Percentiles rank a stretch among this genome's conserved stretches.
These are phyloP conservation scores for Phaseolus coccineus DNA, from an alignment of 331 rosid species.

Conservation along the genomic window DNA sequence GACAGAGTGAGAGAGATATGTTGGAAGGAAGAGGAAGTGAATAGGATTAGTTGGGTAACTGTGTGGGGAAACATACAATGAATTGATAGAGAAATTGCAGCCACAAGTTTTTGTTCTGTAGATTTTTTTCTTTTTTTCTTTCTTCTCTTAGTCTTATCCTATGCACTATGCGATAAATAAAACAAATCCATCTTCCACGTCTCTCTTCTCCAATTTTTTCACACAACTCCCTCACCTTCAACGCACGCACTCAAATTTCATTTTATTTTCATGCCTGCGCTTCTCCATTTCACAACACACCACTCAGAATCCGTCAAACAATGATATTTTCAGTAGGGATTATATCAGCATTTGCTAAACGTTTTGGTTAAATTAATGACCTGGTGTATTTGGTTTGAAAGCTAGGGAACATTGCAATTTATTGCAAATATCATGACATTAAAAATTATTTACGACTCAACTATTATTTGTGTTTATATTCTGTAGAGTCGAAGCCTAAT, in stretches of 20 bases:
- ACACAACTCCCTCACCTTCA: not conserved
- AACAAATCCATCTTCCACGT: conserved; percentile 50
- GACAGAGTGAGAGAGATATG: not conserved
- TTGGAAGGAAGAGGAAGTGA: conserved; percentile 33
- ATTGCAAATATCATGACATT: conserved; percentile 13
- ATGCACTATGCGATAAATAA: conserved; percentile 47
- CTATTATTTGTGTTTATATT: no score
- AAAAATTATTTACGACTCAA: not conserved
- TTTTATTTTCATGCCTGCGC: not conserved
- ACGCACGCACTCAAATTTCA: not conserved
- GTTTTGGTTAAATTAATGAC: not conserved
- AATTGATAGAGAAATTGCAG: conserved; percentile 62
- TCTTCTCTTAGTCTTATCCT: conserved; percentile 41
- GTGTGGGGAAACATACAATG: conserved; percentile 50
- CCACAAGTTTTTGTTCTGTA: conserved; percentile 61
- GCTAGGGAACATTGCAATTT: not conserved
- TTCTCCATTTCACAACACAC: conserved; percentile 7
- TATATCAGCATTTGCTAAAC: not conserved
- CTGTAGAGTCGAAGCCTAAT: not conserved
- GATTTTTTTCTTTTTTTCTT: conserved; percentile 36
- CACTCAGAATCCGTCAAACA: not conserved
- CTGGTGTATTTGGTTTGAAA: not conserved
- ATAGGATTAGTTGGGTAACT: conserved; percentile 49
- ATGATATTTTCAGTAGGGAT: not conserved
- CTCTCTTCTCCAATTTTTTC: conserved; percentile 46